Base-by-base conservation (phyloP, 805 yeast genomes). In the Wickerhamiella nectarea region DNA sequence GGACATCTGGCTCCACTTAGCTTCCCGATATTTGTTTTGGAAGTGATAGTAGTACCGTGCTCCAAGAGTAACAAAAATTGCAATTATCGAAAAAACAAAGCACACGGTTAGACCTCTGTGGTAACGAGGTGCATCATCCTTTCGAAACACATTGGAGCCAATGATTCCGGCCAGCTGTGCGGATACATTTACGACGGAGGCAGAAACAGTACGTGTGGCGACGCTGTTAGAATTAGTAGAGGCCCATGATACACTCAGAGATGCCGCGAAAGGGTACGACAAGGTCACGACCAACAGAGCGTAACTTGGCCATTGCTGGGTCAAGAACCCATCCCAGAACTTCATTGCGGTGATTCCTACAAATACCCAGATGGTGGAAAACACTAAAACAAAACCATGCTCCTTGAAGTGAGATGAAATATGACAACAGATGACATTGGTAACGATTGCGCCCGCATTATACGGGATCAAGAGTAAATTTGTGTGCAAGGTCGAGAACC, bases 141-240 rank as follows among this genome's bases (percentile, higher is more conserved):
- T 55, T 38, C 77, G 58, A 57, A 80, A 80, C 6, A 80, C 66
- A 51, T 78, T 72, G 6, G 76, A 63, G 2, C 75, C 61, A 7
- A 71, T 61, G 39, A 79, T 74, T 15, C 65, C 58, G 1, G 75
- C 79, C 0, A 74, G 63, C 53, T 80, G 86, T 1, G 74, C 74
- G 55, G 67, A 70, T 66, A 78, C 76, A 52, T 78, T 80, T 53
- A 72, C 77, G 38, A 78, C 47, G 0, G 85, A 76, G 0, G 83
- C 74, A n/a, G 79, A 69, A 6, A 79, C 76, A 0, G 84, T 72
- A 51, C 87, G 64, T 2, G 74, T 63, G 14, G 77, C 60, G 20
- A 79, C 80, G 1, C 78, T 66, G 56, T 75, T 73, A 11, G 82
- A 69, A 51, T 77, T 78, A 19, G 72, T 58, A 0, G 85, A 76